Percentiles rank a stretch among this genome's conserved stretches.
phyloP scores from a whole-genome alignment of 495 filamentous ascomycete species.

The Lichina pygmaea region DNA sequence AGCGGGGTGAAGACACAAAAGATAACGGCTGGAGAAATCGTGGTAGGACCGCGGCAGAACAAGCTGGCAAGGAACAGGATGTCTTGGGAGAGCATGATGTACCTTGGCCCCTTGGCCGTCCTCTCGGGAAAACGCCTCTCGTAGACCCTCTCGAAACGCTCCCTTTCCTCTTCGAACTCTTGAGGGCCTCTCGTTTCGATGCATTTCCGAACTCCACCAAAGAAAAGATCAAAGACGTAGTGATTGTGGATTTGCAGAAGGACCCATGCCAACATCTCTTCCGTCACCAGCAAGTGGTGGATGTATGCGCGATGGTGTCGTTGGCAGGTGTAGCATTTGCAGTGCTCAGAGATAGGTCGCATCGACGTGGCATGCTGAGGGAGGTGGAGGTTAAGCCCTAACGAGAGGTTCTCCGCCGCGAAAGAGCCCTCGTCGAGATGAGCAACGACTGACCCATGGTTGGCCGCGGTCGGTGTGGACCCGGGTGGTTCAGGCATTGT shows the following conservation, averaged over 20 bases:
- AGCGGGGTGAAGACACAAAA: neutral
- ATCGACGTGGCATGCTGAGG: slow-evolving; percentile 25
- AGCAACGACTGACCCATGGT: neutral
- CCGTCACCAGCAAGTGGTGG: slow-evolving; percentile 60
- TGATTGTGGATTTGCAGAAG: slow-evolving; percentile 81
- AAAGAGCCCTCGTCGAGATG: neutral
- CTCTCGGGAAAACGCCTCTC: slow-evolving; percentile 39
- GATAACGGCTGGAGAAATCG: neutral
- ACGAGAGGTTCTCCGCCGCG: neutral
- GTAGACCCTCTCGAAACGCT: slow-evolving; percentile 32
- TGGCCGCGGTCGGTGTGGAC: neutral
- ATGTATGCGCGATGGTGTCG: slow-evolving; percentile 69
- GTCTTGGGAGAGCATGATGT: slow-evolving; percentile 1
- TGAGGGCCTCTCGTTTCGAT: neutral
- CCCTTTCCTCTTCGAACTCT: slow-evolving; percentile 28
- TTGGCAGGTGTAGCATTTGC: slow-evolving; percentile 62
- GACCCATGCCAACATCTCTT: slow-evolving; percentile 92
- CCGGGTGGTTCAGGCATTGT: no score
- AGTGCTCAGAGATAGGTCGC: slow-evolving; percentile 27
- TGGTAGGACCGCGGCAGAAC: no score
- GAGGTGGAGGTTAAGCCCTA: slow-evolving; percentile 58
- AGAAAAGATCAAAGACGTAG: slow-evolving; percentile 43
- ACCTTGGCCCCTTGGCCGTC: slow-evolving; percentile 56
- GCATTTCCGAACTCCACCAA: slow-evolving; percentile 28
- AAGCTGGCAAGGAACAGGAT: no score